A percentile compares a stretch with the other conserved stretches of the same genome.
Evolutionary conservation across 2,329 filamentous ascomycete species (phyloP).

Genomic region (Colletotrichum sp.): DNA sequence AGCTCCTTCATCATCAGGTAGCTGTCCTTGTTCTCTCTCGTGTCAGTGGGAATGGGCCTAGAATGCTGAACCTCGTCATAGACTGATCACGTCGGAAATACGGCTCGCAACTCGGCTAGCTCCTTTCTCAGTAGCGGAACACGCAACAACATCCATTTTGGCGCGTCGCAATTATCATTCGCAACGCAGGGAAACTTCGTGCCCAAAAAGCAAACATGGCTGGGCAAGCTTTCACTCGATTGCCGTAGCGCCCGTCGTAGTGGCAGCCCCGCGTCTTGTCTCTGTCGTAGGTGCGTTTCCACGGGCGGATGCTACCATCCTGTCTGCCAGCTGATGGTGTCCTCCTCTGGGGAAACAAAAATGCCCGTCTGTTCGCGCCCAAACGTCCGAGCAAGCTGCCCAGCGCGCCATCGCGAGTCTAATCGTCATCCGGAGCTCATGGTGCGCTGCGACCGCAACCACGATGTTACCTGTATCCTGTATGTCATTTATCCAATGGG

Average conservation of each 20-base stretch:
- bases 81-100: background rate
- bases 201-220: background rate
- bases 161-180: background rate
- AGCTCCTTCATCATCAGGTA: background rate
- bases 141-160: background rate
- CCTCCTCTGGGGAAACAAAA: background rate
- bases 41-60: background rate
- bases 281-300: background rate
- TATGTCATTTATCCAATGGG: background rate
- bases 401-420: background rate
- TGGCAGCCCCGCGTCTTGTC: background rate
- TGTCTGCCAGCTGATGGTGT: background rate
- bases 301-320: background rate
- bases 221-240: background rate
- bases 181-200: background rate
- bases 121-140: background rate
- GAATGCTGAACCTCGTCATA: background rate
- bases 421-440: slow-evolving; percentile 14
- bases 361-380: background rate
- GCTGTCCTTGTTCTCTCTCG: background rate
- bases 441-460: background rate
- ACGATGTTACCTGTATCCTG: background rate
- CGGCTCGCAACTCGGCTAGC: background rate
- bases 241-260: background rate
- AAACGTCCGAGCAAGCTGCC: background rate